Base-by-base conservation (phyloP, 768 basidiomycete species). In the Panaeolus papilionaceus region DNA sequence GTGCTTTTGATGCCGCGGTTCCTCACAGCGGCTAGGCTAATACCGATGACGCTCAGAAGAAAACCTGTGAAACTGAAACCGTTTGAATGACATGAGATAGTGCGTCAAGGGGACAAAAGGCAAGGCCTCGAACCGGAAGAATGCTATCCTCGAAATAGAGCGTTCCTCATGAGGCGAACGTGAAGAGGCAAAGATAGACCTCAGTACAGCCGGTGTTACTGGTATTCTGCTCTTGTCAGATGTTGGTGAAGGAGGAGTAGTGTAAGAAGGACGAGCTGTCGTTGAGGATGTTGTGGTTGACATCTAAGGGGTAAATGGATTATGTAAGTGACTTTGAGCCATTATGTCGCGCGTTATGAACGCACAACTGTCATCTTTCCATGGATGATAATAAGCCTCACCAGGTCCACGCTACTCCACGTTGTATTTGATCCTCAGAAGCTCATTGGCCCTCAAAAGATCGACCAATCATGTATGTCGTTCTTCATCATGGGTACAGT, bases 111-210 rank as follows among this genome's bases (percentile, higher is more conserved):
- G 38, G 63, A 40, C 11, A 47, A 62, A 20, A 64, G 20, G 63
- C 64, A 38, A 28, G 66, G 42, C 49, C 65, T 64, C 73, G 58
- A 76, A 92, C 93, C 94, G 87, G 78, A 95, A 95, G 82, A 95
- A 95, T 38, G 94, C 93, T 63, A 93, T 84, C 14, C 93, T 87
- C 44, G 93, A 95, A 64, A 95, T 89, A 0, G 92, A 89, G 37
- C 94, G 87, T 76, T 95, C 93, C 75, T 95, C 93, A 65, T 90
- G 81, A 2, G 91, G 87, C 0, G 92, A 90, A 14, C 93, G 87
- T 23, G 93, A 95, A 12, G 93, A 95, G 33, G 94, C 88, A 76
- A 95, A 95, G 71, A 95, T 95, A 63, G 92, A 90, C 45, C 93
- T 85, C 67, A 95, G 76, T 1, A 92, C 89, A 10, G 91, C 90